A percentile compares a stretch with the other conserved stretches of the same genome.
Evolutionary conservation across 2,329 filamentous ascomycete species (phyloP).

Genomic region (Clarireedia paspali): DNA sequence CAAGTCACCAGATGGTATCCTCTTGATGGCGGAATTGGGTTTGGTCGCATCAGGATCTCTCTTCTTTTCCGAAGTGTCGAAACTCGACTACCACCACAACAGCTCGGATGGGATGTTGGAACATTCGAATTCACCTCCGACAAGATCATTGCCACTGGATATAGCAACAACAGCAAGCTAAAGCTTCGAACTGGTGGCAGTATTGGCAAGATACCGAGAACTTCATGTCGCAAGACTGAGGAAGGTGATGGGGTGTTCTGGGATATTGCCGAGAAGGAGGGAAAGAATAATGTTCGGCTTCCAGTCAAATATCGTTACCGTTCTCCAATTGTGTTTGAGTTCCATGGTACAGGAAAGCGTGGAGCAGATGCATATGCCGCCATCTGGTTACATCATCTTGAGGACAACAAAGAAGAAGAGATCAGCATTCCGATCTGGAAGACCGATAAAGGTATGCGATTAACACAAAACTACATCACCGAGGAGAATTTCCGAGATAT

Average conservation of each 20-base stretch:
- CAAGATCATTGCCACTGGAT: constrained; percentile 54
- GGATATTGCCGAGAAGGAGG: constrained; percentile 44
- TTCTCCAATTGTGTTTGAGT: constrained; percentile 82
- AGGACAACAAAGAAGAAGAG: constrained; percentile 68
- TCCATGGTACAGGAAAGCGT: constrained; percentile 63
- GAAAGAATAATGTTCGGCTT: constrained; percentile 53
- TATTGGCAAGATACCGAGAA: constrained; percentile 59
- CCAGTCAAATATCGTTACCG: constrained; percentile 88
- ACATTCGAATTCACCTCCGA: constrained; percentile 82
- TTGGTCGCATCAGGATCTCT: constrained; percentile 81
- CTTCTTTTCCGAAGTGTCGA: constrained; percentile 86
- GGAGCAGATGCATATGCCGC: constrained; percentile 67
- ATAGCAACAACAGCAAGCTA: constrained; percentile 55
- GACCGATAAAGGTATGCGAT: constrained; percentile 63
- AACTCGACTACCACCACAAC: constrained; percentile 71
- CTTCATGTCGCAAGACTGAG: constrained; percentile 50
- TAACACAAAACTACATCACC: constrained; percentile 90
- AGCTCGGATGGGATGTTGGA: constrained; percentile 91
- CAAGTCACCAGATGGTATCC: constrained; percentile 86
- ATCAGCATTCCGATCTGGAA: constrained; percentile 90
- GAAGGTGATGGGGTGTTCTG: constrained; percentile 54
- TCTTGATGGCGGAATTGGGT: constrained; percentile 89
- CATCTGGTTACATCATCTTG: constrained; percentile 78
- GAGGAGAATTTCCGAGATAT: constrained; percentile 63
- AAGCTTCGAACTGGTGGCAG: constrained; percentile 85